Evolutionary conservation across 2,329 filamentous ascomycete genomes (phyloP).

Genomic region (Aspergillus glaucus): DNA sequence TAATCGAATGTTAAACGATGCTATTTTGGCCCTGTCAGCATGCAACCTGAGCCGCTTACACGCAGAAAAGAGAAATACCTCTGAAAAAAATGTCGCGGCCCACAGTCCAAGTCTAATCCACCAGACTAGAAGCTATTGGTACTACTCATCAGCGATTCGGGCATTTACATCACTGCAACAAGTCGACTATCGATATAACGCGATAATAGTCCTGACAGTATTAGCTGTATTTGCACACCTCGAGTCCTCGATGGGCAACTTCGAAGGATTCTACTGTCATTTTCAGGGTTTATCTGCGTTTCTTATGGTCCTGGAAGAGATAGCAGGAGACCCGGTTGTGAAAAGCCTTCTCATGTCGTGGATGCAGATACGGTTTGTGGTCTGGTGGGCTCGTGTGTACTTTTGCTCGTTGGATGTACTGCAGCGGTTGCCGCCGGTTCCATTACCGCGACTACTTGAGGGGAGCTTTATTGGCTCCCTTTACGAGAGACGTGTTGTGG

Average conservation of each 20-base stretch:
- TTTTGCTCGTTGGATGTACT: slow-evolving; percentile 17
- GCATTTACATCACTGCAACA: slow-evolving; percentile 6
- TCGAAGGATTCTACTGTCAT: slow-evolving; percentile 17
- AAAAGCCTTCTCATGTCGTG: slow-evolving; percentile 14
- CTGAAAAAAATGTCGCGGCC: not conserved
- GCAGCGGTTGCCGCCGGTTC: slow-evolving; percentile 7
- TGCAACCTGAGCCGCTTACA: slow-evolving; percentile 16
- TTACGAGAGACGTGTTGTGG: slow-evolving; percentile 11
- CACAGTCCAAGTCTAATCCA: slow-evolving; percentile 13
- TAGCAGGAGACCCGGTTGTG: not conserved
- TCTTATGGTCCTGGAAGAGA: slow-evolving; percentile 1
- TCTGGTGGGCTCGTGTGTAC: slow-evolving; percentile 22
- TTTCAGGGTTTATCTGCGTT: slow-evolving; percentile 8
- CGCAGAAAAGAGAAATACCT: slow-evolving; percentile 6
- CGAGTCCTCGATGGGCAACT: slow-evolving; percentile 18
- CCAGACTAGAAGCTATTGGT: slow-evolving; percentile 18
- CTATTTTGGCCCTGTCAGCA: slow-evolving; percentile 15
- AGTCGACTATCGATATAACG: slow-evolving; percentile 4
- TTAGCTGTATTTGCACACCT: slow-evolving; percentile 16
- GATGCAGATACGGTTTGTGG: slow-evolving; percentile 16
- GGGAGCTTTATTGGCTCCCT: not conserved
- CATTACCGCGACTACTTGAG: slow-evolving; percentile 3
- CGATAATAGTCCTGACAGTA: slow-evolving; percentile 5
- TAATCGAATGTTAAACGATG: slow-evolving; percentile 8
- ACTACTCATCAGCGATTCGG: slow-evolving; percentile 18